Evolutionary conservation across 2,329 filamentous ascomycete species (phyloP).

Genomic region (Claviceps maximensis): DNA sequence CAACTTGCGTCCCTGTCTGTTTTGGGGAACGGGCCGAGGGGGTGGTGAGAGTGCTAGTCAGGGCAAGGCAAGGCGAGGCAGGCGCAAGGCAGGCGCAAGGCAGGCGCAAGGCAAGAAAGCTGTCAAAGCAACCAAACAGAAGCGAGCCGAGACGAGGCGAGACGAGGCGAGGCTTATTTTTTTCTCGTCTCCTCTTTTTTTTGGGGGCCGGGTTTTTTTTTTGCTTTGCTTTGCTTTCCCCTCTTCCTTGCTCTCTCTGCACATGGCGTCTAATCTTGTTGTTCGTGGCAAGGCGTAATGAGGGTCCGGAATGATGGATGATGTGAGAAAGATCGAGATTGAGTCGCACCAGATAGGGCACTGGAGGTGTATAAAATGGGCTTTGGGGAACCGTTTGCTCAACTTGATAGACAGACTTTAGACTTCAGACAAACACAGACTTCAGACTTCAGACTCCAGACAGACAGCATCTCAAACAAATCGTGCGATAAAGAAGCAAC

Average conservation of each 20-base stretch:
- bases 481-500: too few species aligned
- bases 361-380: background rate
- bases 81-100: background rate
- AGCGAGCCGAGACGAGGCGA: background rate
- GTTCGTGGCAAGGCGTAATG: background rate
- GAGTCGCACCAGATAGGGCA: background rate
- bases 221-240: too few species aligned
- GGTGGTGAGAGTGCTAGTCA: background rate
- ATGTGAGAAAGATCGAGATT: background rate
- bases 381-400: background rate
- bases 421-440: background rate
- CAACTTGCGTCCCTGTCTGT: background rate
- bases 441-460: too few species aligned
- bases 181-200: background rate
- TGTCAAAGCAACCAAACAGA: too few species aligned
- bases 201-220: background rate
- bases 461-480: background rate
- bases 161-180: background rate
- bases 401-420: background rate
- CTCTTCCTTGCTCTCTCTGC: too few species aligned
- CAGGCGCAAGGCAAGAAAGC: background rate
- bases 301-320: too few species aligned
- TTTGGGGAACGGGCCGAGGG: background rate
- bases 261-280: background rate
- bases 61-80: background rate